Evolutionary conservation across 345 rosid genomes (phyloP), one percentile per base, ranked within the genome.

Genomic region (Arabis alpina): DNA sequence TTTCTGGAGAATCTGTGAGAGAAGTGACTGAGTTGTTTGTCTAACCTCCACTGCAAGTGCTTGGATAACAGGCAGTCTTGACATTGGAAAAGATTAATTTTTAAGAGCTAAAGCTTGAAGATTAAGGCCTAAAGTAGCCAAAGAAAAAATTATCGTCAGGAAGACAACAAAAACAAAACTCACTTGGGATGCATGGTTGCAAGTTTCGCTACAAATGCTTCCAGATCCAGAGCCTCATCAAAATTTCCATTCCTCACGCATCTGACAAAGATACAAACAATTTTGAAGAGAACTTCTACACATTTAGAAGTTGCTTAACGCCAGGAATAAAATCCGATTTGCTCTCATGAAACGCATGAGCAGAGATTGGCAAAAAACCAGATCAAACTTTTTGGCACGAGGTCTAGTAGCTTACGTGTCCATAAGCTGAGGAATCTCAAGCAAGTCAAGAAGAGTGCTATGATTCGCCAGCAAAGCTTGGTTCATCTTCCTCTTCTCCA

Each of bases 351-450:
- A 45, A 67, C 58, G 13, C 36, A 61, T 45, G 39, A 54, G 70
- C 40, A 75, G 59, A 68, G 10, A 52, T 47, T 16, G 68, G 45
- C 43, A 0, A 49, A 43, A 36, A 37, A 16, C 14, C 39, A 50
- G 27, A 32, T 57, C 44, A 12, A 25, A 39, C 2, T 0, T 39
- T 34, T 25, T 32, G 44, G 66, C 55, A 40, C 6, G 14, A 68
- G 25, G 72, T 27, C 48, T 41, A 65, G 24, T 50, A 50, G 80
- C 94, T 51, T 85, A 91, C 98, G 99, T 94, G 82, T 94, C 99
- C 99, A 94, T 94, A 63, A 94, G 99, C 80, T 94, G 99, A 77
- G 98, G 99, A 72, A 94, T 94, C 82, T 94, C 99, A 65, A 94
- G 99, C 87, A 94, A 87, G 79, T 94, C 99, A 44, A 94, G 96